Evolutionary conservation across 768 basidiomycete genomes (phyloP).

Genomic region (Tylopilus plumbeoviolaceoides): DNA sequence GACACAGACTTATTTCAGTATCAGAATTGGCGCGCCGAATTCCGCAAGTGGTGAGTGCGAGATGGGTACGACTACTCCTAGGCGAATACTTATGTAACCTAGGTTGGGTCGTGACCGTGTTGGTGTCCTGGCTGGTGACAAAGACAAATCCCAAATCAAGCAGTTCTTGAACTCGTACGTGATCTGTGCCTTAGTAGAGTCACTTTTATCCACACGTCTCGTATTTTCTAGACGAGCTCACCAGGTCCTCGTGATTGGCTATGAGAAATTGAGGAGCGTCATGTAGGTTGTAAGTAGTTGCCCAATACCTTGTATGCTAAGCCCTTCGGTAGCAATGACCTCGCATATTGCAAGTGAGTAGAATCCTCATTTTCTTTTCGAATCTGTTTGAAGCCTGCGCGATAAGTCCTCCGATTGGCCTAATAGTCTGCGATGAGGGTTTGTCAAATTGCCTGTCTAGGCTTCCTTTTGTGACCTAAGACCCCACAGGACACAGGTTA

Average conservation of each 20-base stretch:
- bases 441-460: neutral
- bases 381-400: neutral
- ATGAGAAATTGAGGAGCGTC: conserved; percentile 82
- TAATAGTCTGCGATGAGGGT: conserved; percentile 97
- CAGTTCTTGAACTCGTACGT: conserved; percentile 73
- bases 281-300: conserved; percentile 49
- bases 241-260: conserved; percentile 91
- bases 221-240: conserved; percentile 52
- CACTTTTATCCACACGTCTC: neutral
- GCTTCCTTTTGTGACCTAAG: neutral
- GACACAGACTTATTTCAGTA: neutral
- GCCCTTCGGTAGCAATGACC: conserved; percentile 40
- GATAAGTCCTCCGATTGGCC: conserved; percentile 79
- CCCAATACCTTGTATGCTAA: neutral
- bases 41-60: conserved; percentile 81
- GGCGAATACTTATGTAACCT: neutral
- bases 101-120: conserved; percentile 57
- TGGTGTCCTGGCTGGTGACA: conserved; percentile 57
- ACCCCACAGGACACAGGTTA: conserved; percentile 70
- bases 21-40: conserved; percentile 94
- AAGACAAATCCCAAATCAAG: conserved; percentile 52
- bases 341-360: conserved; percentile 62
- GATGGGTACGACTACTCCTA: neutral
- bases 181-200: neutral
- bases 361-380: neutral